Conservation (phyloP, 2,329 filamentous ascomycete species). For the Phialophora macrospora region DNA sequence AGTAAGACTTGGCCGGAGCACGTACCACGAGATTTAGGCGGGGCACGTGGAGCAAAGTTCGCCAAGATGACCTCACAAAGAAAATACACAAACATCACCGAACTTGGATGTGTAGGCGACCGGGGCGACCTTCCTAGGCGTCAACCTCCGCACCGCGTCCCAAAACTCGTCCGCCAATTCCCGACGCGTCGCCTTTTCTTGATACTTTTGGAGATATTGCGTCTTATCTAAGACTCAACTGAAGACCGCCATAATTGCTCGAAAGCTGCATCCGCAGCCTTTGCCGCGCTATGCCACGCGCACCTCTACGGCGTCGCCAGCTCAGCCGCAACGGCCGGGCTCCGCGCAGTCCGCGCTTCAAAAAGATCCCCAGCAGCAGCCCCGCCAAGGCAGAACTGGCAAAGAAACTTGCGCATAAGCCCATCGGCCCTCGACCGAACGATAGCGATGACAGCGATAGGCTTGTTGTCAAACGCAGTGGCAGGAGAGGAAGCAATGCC, state of each 20-base stretch:
- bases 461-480: constrained; percentile 37
- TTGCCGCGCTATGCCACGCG: constrained; percentile 33
- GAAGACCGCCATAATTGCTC: background rate
- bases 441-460: constrained; percentile 40
- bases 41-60: background rate
- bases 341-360: constrained; percentile 11
- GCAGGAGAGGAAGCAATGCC: constrained; percentile 29
- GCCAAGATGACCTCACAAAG: constrained; percentile 9
- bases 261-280: constrained; percentile 7
- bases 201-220: background rate
- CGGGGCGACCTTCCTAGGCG: background rate
- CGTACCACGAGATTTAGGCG: background rate
- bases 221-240: background rate
- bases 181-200: background rate
- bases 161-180: background rate
- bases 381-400: constrained; percentile 32
- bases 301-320: constrained; percentile 33
- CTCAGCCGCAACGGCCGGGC: constrained; percentile 28
- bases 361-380: constrained; percentile 25
- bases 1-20: too few species aligned
- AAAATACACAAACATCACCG: constrained; percentile 6
- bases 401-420: constrained; percentile 35
- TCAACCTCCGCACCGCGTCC: constrained; percentile 6
- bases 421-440: constrained; percentile 31
- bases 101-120: background rate